These are phyloP conservation scores for Sugiyamaella mastotermitis DNA, from an alignment of 805 yeast genomes.

Conservation along the genomic window DNA sequence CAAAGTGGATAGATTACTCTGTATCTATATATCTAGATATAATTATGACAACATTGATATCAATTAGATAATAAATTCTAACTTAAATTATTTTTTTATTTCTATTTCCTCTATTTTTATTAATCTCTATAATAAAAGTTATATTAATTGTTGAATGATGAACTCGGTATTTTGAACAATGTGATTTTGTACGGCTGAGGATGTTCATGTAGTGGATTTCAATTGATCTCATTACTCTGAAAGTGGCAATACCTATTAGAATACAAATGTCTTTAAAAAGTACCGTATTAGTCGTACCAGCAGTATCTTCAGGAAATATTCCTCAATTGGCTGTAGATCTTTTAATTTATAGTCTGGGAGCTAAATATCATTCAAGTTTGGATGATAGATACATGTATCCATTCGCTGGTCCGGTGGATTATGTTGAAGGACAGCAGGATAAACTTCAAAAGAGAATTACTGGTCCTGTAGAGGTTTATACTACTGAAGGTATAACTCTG, in stretches of 20 bases:
- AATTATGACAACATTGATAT: no score
- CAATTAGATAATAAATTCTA: no score
- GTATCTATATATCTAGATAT: no score
- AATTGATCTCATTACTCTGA: no score
- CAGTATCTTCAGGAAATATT: conserved; percentile 82
- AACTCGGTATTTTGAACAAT: no score
- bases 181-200: no score
- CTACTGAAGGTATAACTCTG: conserved; percentile 39
- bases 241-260: conserved; percentile 1
- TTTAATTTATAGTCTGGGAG: conserved; percentile 55
- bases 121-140: no score
- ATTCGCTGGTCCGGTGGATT: conserved; percentile 75
- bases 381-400: conserved; percentile 67
- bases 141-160: no score
- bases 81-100: no score
- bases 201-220: no score
- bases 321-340: conserved; percentile 80
- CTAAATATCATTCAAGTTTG: conserved; percentile 47
- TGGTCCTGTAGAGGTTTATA: conserved; percentile 62
- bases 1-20: no score
- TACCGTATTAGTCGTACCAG: conserved; percentile 50
- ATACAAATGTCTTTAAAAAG: conserved; percentile 1
- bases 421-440: conserved; percentile 23
- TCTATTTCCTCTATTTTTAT: no score
- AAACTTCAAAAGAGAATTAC: conserved; percentile 35